phyloP scores from a whole-genome alignment of 148 eudicot species.

The Chenopodium berlandieri region DNA sequence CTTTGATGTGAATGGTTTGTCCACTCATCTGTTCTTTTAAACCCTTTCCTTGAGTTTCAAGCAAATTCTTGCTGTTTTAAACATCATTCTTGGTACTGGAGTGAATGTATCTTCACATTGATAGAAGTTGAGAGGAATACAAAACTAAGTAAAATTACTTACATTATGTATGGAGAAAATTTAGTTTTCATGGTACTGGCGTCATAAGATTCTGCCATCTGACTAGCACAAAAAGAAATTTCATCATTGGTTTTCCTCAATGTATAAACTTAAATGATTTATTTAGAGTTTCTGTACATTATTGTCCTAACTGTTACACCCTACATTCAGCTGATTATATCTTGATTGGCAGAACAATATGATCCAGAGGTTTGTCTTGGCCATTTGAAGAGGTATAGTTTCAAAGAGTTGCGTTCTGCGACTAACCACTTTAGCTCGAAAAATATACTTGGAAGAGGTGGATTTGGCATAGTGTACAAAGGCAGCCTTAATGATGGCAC shows the following conservation, averaged over 20 bases:
- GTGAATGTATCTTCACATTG: no score
- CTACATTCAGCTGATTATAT: slow-evolving; percentile 16
- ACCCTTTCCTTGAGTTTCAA: neutral
- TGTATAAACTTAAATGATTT: neutral
- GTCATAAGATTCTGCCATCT: neutral
- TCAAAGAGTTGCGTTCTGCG: slow-evolving; percentile 79
- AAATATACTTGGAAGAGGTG: slow-evolving; percentile 83
- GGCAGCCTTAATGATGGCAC: slow-evolving; percentile 73
- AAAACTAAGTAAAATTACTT: neutral
- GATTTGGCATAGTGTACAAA: slow-evolving; percentile 85
- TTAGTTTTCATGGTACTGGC: neutral
- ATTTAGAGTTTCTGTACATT: neutral
- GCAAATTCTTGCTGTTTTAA: neutral
- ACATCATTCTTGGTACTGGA: neutral
- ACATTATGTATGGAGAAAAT: neutral
- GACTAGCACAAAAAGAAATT: neutral
- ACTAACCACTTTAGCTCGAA: slow-evolving; percentile 76
- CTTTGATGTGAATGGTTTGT: slow-evolving; percentile 86
- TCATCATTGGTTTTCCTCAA: neutral
- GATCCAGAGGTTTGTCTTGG: slow-evolving; percentile 88
- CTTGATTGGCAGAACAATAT: slow-evolving; percentile 60
- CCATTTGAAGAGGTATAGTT: slow-evolving; percentile 71
- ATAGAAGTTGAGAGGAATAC: neutral
- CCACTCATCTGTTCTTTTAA: slow-evolving; percentile 17
- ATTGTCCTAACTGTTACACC: neutral